Conservation (phyloP, 208 protist genomes). For the Endotrypanum monterogeii region DNA sequence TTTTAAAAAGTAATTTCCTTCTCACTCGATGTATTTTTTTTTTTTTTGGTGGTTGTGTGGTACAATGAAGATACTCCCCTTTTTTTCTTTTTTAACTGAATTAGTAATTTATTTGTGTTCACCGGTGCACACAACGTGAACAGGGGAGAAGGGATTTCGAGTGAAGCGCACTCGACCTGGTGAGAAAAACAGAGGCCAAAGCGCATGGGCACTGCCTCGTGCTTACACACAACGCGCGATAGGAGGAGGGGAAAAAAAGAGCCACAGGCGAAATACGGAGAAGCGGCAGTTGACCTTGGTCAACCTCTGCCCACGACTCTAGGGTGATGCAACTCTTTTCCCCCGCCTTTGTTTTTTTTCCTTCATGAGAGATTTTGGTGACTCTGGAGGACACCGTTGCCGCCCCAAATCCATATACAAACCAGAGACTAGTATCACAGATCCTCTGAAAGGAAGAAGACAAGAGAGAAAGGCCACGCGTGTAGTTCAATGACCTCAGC, state of each 20-base stretch:
- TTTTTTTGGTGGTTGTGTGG: too few relatives aligned
- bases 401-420: not conserved
- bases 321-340: not conserved
- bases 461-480: not conserved
- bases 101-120: not conserved
- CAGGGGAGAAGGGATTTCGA: not conserved
- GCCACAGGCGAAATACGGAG: not conserved
- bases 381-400: not conserved
- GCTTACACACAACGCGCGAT: not conserved
- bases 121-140: not conserved
- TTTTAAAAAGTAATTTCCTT: too few relatives aligned
- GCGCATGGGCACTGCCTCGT: not conserved
- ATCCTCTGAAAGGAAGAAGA: not conserved
- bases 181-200: not conserved
- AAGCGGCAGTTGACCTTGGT: not conserved
- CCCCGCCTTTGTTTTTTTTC: too few relatives aligned
- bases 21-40: too few relatives aligned
- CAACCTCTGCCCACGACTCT: not conserved
- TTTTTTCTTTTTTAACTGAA: not conserved
- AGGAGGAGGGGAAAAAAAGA: conserved; percentile 10
- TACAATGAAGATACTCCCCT: too few relatives aligned
- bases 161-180: not conserved
- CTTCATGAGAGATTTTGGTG: not conserved
- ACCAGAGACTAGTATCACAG: not conserved
- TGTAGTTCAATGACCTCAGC: not conserved